phyloP scores from a whole-genome alignment of 495 filamentous ascomycete genomes.

The Penicillium steckii region DNA sequence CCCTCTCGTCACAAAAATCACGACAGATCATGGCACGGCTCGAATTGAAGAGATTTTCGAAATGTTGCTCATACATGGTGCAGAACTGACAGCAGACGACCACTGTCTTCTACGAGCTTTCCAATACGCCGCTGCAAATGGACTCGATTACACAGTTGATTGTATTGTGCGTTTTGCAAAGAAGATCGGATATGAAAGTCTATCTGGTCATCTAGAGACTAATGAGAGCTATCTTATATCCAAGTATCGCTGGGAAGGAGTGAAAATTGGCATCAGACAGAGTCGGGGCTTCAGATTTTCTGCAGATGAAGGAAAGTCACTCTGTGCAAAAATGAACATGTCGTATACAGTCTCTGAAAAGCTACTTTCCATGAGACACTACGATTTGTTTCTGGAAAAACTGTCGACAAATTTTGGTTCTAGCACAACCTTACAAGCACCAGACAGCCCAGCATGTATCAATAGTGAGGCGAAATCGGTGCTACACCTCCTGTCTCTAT shows the following conservation, averaged over 20 bases:
- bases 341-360: neutral
- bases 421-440: neutral
- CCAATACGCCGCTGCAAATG: slow-evolving; percentile 3
- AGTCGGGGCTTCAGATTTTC: no score
- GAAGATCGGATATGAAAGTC: slow-evolving; percentile 1
- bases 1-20: no score
- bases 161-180: slow-evolving; percentile 3
- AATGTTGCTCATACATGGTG: slow-evolving; percentile 1
- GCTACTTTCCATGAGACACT: slow-evolving; percentile 4
- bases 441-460: neutral
- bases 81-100: neutral
- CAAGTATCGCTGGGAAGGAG: no score
- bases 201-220: neutral
- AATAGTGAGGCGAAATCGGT: neutral
- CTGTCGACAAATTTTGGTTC: neutral
- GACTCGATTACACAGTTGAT: slow-evolving; percentile 7
- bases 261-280: no score
- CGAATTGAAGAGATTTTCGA: slow-evolving; percentile 6
- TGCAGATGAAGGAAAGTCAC: no score
- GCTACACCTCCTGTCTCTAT: slow-evolving; percentile 3
- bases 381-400: slow-evolving; percentile 5
- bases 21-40: slow-evolving; percentile 1
- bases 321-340: no score
- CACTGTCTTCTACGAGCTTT: slow-evolving; percentile 2
- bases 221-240: no score